Evolutionary conservation across 78 protist species (phyloP).

Genomic region (Dictyostelium citrinum): DNA sequence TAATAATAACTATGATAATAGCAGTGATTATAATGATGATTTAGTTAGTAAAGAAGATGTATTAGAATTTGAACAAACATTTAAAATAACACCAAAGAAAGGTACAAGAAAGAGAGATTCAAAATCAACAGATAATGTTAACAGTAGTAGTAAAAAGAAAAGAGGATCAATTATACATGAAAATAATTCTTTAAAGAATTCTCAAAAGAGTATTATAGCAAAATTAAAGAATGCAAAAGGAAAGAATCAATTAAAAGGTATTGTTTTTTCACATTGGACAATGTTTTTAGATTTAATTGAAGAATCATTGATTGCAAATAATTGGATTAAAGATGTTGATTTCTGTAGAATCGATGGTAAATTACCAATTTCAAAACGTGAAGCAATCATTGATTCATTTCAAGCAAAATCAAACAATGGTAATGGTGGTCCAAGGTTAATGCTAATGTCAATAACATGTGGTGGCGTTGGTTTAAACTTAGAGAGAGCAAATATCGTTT

Average conservation of each 20-base stretch:
- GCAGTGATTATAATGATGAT: neutral
- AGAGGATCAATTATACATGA: neutral
- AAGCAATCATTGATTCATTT: constrained; percentile 22
- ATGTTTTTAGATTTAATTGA: constrained; percentile 69
- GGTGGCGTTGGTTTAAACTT: constrained; percentile 97
- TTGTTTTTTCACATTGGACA: constrained; percentile 85
- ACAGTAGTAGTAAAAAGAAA: neutral
- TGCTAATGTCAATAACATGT: constrained; percentile 78
- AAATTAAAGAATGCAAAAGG: neutral
- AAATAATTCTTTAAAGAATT: neutral
- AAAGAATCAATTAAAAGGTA: constrained; percentile 10
- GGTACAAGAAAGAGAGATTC: neutral
- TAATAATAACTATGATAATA: too few species aligned
- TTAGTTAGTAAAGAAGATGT: neutral
- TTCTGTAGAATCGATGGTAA: constrained; percentile 78
- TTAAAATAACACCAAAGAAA: neutral
- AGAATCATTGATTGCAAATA: neutral
- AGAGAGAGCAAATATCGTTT: constrained; percentile 87
- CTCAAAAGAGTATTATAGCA: neutral
- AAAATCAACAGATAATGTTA: neutral
- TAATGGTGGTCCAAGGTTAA: constrained; percentile 1
- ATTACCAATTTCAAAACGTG: constrained; percentile 7
- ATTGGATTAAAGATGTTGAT: neutral
- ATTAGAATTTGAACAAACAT: neutral
- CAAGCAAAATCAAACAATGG: neutral